A percentile compares a stretch with the other conserved stretches of the same genome.
Evolutionary conservation across 2,329 filamentous ascomycete species (phyloP).

Genomic region (Lachnellula hyalina): DNA sequence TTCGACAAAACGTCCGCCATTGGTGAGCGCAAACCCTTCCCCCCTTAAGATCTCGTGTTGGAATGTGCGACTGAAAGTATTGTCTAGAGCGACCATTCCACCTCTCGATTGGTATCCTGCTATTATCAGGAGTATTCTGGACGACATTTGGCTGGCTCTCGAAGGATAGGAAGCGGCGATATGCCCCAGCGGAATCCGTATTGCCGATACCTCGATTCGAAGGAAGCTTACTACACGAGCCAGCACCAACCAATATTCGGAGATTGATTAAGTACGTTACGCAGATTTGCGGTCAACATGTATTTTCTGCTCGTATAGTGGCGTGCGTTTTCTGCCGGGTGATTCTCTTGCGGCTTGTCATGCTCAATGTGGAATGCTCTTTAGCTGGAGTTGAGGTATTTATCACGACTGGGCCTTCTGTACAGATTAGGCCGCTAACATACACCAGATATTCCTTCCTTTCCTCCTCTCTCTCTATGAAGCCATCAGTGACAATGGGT

Average conservation of each 20-base stretch:
- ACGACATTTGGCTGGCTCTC: background rate
- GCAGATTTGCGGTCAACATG: background rate
- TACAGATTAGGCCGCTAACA: background rate
- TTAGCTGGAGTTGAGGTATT: conserved; percentile 11
- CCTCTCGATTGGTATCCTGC: background rate
- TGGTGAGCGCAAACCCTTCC: conserved; percentile 1
- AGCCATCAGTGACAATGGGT: background rate
- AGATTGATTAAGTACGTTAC: background rate
- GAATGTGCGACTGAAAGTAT: background rate
- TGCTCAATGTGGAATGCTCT: conserved; percentile 6
- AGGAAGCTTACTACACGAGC: background rate
- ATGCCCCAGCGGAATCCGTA: background rate
- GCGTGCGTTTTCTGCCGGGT: conserved; percentile 3
- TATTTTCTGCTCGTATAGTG: conserved; percentile 1
- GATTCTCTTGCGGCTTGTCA: conserved; percentile 4
- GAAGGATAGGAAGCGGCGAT: background rate
- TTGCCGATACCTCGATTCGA: background rate
- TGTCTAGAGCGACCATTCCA: conserved; percentile 6
- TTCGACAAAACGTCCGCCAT: conserved; percentile 3
- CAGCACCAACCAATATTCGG: background rate
- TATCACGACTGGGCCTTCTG: background rate
- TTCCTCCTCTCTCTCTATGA: conserved; percentile 7
- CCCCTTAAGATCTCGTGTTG: background rate
- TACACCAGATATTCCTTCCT: conserved; percentile 8
- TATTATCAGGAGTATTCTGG: conserved; percentile 2